Evolutionary conservation across 805 yeast genomes (phyloP).

Genomic region (Tetrapisispora fleetii): DNA sequence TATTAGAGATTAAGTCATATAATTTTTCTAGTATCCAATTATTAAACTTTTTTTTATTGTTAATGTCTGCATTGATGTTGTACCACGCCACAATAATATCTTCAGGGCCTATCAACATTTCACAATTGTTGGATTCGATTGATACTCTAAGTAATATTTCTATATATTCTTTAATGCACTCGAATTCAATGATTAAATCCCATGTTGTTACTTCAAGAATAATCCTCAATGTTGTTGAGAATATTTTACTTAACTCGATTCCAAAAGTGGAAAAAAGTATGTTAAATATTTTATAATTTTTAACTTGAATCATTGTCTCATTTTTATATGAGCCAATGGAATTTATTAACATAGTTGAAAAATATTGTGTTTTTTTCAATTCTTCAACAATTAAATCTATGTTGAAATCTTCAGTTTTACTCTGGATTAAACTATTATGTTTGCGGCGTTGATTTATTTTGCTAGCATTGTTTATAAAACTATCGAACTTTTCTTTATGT

Average conservation of each 20-base stretch:
- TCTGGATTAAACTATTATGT: no score
- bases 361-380: slow-evolving; percentile 5
- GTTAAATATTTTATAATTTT: slow-evolving; percentile 4
- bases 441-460: neutral
- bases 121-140: slow-evolving; percentile 10
- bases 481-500: neutral
- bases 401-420: neutral
- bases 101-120: slow-evolving; percentile 12
- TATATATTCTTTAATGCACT: slow-evolving; percentile 1
- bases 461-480: neutral
- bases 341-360: slow-evolving; percentile 8
- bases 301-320: neutral
- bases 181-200: neutral
- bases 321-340: slow-evolving; percentile 6
- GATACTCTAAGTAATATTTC: slow-evolving; percentile 8
- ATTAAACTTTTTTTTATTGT: neutral
- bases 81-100: slow-evolving; percentile 6
- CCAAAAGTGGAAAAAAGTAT: slow-evolving; percentile 9
- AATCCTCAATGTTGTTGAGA: slow-evolving; percentile 5
- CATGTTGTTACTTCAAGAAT: neutral
- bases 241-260: slow-evolving; percentile 9
- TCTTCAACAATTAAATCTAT: neutral
- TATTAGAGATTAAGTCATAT: neutral
- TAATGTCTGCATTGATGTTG: neutral
- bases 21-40: neutral